Percentiles rank a stretch among this genome's conserved stretches.
phyloP scores from a whole-genome alignment of 2,329 filamentous ascomycete species.

The Cytospora paraplurivora region DNA sequence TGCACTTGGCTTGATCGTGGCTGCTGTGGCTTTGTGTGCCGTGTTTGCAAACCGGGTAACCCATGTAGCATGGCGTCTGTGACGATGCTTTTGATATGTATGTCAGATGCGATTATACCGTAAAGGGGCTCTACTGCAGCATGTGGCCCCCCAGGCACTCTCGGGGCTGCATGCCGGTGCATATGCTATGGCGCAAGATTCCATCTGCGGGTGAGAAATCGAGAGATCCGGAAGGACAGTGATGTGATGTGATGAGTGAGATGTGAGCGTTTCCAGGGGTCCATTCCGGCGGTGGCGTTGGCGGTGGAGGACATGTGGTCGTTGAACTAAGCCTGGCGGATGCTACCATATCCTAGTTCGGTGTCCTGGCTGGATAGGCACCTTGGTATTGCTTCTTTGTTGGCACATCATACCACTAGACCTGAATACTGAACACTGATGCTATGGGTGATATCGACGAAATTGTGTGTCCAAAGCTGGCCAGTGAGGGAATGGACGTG shows the following conservation, averaged over 20 bases:
- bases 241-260: slow-evolving; percentile 9
- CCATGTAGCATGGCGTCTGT: neutral
- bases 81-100: neutral
- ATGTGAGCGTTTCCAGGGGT: slow-evolving; percentile 13
- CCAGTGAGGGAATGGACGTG: neutral
- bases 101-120: slow-evolving; percentile 5
- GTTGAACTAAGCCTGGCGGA: neutral
- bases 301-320: neutral
- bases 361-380: neutral
- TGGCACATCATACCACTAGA: neutral
- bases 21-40: slow-evolving; percentile 9
- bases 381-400: neutral
- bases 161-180: slow-evolving; percentile 2
- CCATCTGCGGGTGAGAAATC: slow-evolving; percentile 14
- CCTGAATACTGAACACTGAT: neutral
- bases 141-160: neutral
- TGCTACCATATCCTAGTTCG: neutral
- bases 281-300: neutral
- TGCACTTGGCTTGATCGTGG: slow-evolving; percentile 19
- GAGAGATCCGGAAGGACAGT: slow-evolving; percentile 2
- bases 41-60: slow-evolving; percentile 16
- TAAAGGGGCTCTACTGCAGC: slow-evolving; percentile 3
- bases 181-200: slow-evolving; percentile 7
- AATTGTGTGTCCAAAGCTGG: neutral
- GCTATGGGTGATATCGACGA: neutral